Base-by-base conservation (phyloP, 441 rosid species). In the Erodium moschatum region DNA sequence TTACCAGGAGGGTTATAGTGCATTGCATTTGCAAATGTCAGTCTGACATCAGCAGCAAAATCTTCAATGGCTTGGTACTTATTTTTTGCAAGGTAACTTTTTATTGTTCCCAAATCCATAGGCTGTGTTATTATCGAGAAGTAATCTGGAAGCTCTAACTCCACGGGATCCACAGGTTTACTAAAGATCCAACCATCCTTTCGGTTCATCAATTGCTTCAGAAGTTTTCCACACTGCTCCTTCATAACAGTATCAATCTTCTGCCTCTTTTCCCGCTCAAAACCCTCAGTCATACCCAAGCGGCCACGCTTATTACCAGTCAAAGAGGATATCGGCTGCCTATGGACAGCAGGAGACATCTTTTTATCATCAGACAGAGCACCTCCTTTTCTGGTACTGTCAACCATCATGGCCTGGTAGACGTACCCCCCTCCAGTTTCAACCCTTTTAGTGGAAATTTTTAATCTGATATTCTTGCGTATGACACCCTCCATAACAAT, bases 81-180 rank as follows among this genome's bases (percentile, higher is more conserved):
- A 52, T 81, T 80, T 72, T 73, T 87, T 65, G 66, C 75, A 65
- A 87, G 76, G 67, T 78, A 85, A 2, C 67, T 81, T 58, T 72
- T 82, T 4, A 87, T 67, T 12, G 92, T 87, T 67, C 87, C 90
- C 65, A 87, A 67, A 80, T 87, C 92, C 92, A 87, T 87, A 10
- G 92, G 92, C 31, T 69, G 68, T 0, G 78, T 68, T 67, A 87
- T 77, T 19, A 87, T 72, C 21, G 82, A 69, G 67, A 87, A 87
- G 73, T 85, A 87, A 79, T 87, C 92, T 6, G 90, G 92, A 70
- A 87, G 80, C n/a, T 72, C 65, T 65, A 87, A 10, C 9, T 56
- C 54, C 21, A 75, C 77, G 11, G 90, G 90, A 84, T 87, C 90
- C 46, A 87, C 92, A 0, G 92, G 88, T 61, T 69, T 64, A 1